These are phyloP conservation scores for Alisma plantagoaquatica DNA, from an alignment of 106 monocot genomes.

Conservation along the genomic window DNA sequence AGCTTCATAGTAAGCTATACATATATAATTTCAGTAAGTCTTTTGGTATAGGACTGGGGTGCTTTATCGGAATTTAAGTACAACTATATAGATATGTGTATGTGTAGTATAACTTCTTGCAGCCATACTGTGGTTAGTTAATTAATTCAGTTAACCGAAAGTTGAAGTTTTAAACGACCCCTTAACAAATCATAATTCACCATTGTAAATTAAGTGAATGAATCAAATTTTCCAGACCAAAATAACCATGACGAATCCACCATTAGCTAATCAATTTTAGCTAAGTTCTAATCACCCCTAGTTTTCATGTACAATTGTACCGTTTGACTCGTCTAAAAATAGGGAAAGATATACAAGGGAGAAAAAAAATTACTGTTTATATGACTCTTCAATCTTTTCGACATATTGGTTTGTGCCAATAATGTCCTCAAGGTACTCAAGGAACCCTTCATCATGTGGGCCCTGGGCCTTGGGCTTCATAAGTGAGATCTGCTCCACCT, in stretches of 20 bases:
- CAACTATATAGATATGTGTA: too few species aligned
- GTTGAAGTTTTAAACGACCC: too few species aligned
- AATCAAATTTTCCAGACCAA: not conserved
- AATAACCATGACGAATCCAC: not conserved
- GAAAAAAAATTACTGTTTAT: conserved; percentile 64
- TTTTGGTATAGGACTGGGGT: too few species aligned
- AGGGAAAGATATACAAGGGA: not conserved
- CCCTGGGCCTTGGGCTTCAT: conserved; percentile 98
- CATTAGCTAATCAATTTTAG: not conserved
- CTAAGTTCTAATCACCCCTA: not conserved
- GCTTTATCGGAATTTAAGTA: too few species aligned
- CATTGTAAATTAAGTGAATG: not conserved
- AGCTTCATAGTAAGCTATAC: too few species aligned
- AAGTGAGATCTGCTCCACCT: conserved; percentile 97
- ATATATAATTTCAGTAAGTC: too few species aligned
- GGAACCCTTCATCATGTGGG: conserved; percentile 90
- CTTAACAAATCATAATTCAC: not conserved
- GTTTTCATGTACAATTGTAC: too few species aligned
- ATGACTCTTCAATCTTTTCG: conserved; percentile 86
- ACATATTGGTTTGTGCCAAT: conserved; percentile 95
- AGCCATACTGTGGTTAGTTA: too few species aligned
- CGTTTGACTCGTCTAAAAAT: not conserved
- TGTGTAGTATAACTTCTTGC: too few species aligned
- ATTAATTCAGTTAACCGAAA: too few species aligned
- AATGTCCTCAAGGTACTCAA: conserved; percentile 97